A percentile compares a stretch with the other conserved stretches of the same genome.
Evolutionary conservation across 2,329 filamentous ascomycete species (phyloP).

Genomic region (Microdochium bolleyi): DNA sequence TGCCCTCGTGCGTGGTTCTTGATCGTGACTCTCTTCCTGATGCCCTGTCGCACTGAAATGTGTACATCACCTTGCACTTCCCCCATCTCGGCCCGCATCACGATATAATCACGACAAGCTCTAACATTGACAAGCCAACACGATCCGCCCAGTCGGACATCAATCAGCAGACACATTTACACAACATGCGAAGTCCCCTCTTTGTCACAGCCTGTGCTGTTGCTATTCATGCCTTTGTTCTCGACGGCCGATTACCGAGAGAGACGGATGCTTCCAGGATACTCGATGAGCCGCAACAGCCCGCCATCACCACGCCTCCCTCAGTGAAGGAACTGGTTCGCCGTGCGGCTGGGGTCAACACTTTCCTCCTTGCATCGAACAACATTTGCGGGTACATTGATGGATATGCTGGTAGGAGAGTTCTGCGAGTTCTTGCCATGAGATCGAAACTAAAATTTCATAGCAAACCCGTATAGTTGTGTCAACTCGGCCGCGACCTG

Average conservation of each 20-base stretch:
- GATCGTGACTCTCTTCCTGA: too few relatives aligned
- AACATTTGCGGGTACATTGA: conserved; percentile 42
- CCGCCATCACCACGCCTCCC: conserved; percentile 30
- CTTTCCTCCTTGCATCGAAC: conserved; percentile 36
- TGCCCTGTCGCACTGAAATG: too few relatives aligned
- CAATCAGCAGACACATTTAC: neutral
- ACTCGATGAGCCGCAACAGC: conserved; percentile 6
- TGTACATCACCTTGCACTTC: too few relatives aligned
- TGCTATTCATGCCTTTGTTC: conserved; percentile 24
- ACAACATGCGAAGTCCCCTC: conserved; percentile 16
- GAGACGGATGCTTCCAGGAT: conserved; percentile 25
- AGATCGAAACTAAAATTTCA: neutral
- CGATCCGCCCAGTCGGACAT: neutral
- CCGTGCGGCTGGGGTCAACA: conserved; percentile 21
- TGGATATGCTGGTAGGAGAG: conserved; percentile 23
- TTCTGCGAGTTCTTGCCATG: neutral
- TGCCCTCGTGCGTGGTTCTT: too few relatives aligned
- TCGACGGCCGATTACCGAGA: conserved; percentile 19
- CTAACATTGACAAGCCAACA: neutral
- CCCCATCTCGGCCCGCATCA: too few relatives aligned
- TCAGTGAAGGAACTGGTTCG: conserved; percentile 22
- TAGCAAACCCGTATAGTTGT: conserved; percentile 32
- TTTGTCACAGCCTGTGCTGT: conserved; percentile 20
- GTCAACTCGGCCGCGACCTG: conserved; percentile 21
- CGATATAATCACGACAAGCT: too few relatives aligned